These are phyloP conservation scores for Taiwanofungus camphoratus DNA, from an alignment of 1,284 basidiomycete genomes.

Conservation along the genomic window DNA sequence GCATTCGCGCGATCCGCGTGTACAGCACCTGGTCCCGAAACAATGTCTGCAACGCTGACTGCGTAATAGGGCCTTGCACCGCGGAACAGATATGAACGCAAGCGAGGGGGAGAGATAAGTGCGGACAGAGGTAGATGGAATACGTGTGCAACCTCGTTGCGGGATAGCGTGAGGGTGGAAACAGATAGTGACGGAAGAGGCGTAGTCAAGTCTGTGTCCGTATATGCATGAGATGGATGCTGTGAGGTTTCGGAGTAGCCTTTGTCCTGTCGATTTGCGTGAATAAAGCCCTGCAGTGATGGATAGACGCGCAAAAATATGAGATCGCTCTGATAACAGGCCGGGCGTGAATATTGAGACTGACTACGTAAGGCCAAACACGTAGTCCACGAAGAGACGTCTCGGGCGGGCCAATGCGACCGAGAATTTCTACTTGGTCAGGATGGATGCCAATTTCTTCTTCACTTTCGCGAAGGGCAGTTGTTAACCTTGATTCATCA, in stretches of 20 bases:
- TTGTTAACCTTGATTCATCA: constrained; percentile 46
- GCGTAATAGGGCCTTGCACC: constrained; percentile 53
- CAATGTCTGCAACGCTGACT: constrained; percentile 62
- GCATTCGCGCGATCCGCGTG: constrained; percentile 11
- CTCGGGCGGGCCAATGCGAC: constrained; percentile 57
- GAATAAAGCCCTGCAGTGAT: constrained; percentile 63
- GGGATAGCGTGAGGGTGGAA: constrained; percentile 45
- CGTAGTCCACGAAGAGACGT: constrained; percentile 51
- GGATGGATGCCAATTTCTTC: constrained; percentile 67
- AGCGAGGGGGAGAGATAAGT: constrained; percentile 40
- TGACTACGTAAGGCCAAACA: constrained; percentile 73
- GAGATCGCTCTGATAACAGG: no score
- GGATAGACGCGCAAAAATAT: background rate
- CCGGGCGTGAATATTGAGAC: no score
- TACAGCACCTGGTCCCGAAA: constrained; percentile 21
- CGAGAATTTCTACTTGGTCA: constrained; percentile 57
- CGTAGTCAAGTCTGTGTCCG: constrained; percentile 28
- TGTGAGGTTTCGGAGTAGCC: no score
- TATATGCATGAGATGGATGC: background rate
- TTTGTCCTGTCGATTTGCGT: constrained; percentile 12
- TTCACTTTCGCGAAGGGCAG: constrained; percentile 66
- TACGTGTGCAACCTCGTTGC: constrained; percentile 57
- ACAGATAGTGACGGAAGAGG: constrained; percentile 60
- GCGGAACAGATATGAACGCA: constrained; percentile 52
- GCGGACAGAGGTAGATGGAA: constrained; percentile 65